Evolutionary conservation across 1,139 yeast genomes (phyloP), one percentile per base, ranked within the genome.

Genomic region (Debaryomyces coudertii): DNA sequence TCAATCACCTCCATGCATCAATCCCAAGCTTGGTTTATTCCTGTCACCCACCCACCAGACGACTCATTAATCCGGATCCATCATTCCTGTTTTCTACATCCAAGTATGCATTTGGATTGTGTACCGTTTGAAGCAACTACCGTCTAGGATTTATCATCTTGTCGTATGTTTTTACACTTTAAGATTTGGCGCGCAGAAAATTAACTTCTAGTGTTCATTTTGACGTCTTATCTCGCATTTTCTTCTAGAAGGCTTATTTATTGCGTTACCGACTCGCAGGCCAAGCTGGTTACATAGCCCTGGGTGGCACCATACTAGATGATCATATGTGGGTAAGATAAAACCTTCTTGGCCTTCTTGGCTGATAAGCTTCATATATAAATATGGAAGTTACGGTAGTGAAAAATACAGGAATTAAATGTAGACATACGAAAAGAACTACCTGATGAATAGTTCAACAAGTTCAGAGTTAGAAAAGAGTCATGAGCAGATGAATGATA

Each of bases 401-500:
- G 25, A 18, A 16, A 18, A 16, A 9, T 7, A 9, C 16, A 18
- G 28, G 28, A 29, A 30, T 28, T n/a, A 12, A 16, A 15, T 18
- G 22, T 20, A 20, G 36, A 29, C n/a, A 22, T 16, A n/a, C n/a
- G n/a, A n/a, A 18, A 30, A 16, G 35, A 29, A 14, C 28, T 22
- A 23, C 20, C 18, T 23, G 22, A 40, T 44, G 34, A 42, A 22
- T 27, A 38, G 41, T 28, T 18, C 34, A 27, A 30, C 28, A 12
- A 46, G 47, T 49, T 49, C 56, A 20, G 44, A 43, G 8, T 33
- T 18, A 18, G 41, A 45, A 24, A 48, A 52, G 37, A 37, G 40
- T 28, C 42, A 51, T 39, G 53, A 53, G 34, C 54, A 53, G 38
- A 48, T 15, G 16, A 45, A 30, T 4, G 47, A 25, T 16, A 44